Percentiles rank a stretch among this genome's conserved stretches.
These are phyloP conservation scores for Aquilaria yunnanensis DNA, from an alignment of 345 rosid genomes.

Conservation along the genomic window DNA sequence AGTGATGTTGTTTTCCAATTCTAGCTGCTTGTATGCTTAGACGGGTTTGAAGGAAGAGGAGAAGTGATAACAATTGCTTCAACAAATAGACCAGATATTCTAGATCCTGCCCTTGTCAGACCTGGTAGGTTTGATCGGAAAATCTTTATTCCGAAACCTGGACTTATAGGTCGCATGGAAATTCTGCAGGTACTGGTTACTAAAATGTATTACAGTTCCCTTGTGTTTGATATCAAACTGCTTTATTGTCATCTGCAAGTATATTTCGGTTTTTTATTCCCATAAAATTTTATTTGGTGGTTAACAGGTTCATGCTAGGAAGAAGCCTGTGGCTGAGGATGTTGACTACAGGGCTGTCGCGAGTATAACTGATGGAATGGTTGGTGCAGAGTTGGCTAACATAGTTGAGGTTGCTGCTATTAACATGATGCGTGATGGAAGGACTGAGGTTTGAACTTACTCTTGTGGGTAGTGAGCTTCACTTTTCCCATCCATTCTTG, in stretches of 20 bases:
- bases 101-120: slow-evolving; percentile 92
- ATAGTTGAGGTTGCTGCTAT: slow-evolving; percentile 89
- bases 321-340: slow-evolving; percentile 94
- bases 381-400: slow-evolving; percentile 97
- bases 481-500: too few species aligned
- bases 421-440: slow-evolving; percentile 89
- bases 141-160: slow-evolving; percentile 81
- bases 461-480: not conserved
- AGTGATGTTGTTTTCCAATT: slow-evolving; percentile 7
- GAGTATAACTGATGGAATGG: slow-evolving; percentile 92
- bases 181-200: slow-evolving; percentile 59
- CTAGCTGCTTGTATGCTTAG: slow-evolving; percentile 89
- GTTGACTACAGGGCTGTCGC: slow-evolving; percentile 92
- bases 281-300: slow-evolving; percentile 3
- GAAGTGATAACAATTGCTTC: slow-evolving; percentile 95
- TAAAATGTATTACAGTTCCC: not conserved
- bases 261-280: not conserved
- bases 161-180: slow-evolving; percentile 83
- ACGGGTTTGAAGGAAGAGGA: slow-evolving; percentile 98
- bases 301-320: slow-evolving; percentile 85
- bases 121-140: slow-evolving; percentile 91
- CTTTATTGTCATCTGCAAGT: not conserved
- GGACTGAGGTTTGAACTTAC: slow-evolving; percentile 58
- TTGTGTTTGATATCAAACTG: too few species aligned
- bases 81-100: slow-evolving; percentile 91